phyloP scores from a whole-genome alignment of 495 filamentous ascomycete species.

The Bryoglossum gracile region DNA sequence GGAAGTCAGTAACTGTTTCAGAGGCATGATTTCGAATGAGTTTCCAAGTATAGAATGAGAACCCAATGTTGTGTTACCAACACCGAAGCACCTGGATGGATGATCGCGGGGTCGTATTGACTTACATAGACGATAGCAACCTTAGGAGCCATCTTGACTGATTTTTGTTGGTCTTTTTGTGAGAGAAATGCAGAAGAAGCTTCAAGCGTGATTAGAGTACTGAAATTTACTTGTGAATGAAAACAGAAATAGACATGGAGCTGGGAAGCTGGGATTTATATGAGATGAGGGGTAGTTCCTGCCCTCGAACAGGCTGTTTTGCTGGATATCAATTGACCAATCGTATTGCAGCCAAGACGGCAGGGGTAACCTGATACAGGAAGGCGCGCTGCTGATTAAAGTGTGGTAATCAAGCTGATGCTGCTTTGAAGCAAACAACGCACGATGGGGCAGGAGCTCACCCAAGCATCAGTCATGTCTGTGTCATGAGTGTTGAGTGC shows the following conservation, averaged over 20 bases:
- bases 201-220: no score
- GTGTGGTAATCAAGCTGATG: constrained; percentile 2
- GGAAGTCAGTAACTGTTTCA: constrained; percentile 8
- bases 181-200: no score
- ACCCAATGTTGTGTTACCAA: not conserved
- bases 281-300: not conserved
- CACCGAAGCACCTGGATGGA: not conserved
- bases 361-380: not conserved
- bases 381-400: not conserved
- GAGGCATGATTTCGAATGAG: not conserved
- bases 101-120: constrained; percentile 7
- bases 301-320: no score
- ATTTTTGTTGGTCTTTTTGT: not conserved
- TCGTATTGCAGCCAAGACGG: not conserved
- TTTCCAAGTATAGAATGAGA: not conserved
- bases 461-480: constrained; percentile 13
- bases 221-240: not conserved
- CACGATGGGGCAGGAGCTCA: not conserved
- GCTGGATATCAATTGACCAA: no score
- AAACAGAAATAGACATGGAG: not conserved
- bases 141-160: constrained; percentile 26
- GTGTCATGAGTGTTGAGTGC: not conserved
- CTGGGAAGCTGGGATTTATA: not conserved
- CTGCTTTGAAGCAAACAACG: no score
- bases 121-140: constrained; percentile 28